Evolutionary conservation across 2,329 filamentous ascomycete genomes (phyloP), one percentile per base, ranked within the genome.

Genomic region (Fusarium sp.): DNA sequence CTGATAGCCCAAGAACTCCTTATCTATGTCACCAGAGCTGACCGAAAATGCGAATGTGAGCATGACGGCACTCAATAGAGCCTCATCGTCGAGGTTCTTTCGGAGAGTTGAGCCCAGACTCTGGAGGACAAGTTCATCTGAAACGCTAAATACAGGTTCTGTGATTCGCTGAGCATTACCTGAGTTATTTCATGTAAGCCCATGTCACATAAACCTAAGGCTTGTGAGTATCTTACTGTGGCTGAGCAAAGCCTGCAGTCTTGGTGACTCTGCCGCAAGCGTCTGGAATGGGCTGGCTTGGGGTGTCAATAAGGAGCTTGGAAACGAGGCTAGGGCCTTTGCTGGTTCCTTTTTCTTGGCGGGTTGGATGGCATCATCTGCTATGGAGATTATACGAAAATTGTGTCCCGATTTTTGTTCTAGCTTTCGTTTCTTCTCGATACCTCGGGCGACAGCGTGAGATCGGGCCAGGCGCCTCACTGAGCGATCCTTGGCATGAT

Each of bases 31-130:
- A 2, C 74, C 75, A 2, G 61, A 57, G 4, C 77, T 78, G 1
- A 67, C 74, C 1, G 81, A 77, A n/a, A 83, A 83, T 11, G 77
- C 62, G 50, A 84, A 77, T 0, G 83, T 80, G n/a, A 85, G 79
- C 81, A 85, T 83, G 11, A 82, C 71, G 0, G 85, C 84, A 67
- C 79, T 84, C 2, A 82, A 50, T 7, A 86, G 79, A 60, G 84
- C 83, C 0, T 76, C 79, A 62, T 86, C 83, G 35, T 78, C 76
- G 0, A 82, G 35, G 0, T 80, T 79, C 5, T 73, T 79, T 62
- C 77, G 80, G 27, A 86, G 79, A 34, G 86, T 78, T 0, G 78
- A 78, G 18, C 52, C 70, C 35, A 85, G 84, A 65, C 79, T 83
- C 20, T 83, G 81, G n/a, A 85, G 77, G 2, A 76, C 77, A 45